Evolutionary conservation across 2,329 filamentous ascomycete species (phyloP).

Genomic region (Talaromyces sp.): DNA sequence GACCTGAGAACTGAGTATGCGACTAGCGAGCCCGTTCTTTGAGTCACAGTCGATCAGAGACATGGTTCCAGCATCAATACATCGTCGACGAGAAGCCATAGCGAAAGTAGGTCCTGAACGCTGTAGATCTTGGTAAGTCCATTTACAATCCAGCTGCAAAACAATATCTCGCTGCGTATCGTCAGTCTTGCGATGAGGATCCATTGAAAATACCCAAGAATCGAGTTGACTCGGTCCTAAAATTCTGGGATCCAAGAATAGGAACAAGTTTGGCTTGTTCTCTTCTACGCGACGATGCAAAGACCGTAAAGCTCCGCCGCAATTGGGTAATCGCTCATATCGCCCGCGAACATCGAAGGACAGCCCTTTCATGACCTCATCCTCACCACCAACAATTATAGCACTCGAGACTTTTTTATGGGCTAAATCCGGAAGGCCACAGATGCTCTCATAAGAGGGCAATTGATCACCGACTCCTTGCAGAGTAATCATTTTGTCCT

Average conservation of each 20-base stretch:
- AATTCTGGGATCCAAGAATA: constrained; percentile 58
- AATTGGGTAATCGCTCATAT: constrained; percentile 53
- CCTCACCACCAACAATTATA: constrained; percentile 40
- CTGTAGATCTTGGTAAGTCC: constrained; percentile 4
- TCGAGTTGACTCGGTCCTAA: constrained; percentile 49
- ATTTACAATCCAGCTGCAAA: constrained; percentile 28
- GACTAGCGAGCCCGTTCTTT: constrained; percentile 20
- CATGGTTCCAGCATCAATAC: constrained; percentile 19
- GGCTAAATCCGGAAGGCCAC: constrained; percentile 39
- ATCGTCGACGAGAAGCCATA: constrained; percentile 32
- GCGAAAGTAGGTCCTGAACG: constrained; percentile 19
- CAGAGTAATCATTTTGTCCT: constrained; percentile 33
- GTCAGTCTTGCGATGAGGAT: constrained; percentile 46
- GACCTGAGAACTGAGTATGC: constrained; percentile 21
- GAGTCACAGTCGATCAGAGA: not conserved
- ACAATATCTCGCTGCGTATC: constrained; percentile 47
- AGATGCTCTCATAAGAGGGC: constrained; percentile 38
- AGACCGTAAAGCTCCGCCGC: constrained; percentile 55
- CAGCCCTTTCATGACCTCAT: constrained; percentile 28
- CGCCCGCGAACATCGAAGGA: constrained; percentile 46
- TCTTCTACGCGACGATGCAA: constrained; percentile 48
- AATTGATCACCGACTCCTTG: constrained; percentile 32
- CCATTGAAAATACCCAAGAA: constrained; percentile 55
- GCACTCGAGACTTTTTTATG: constrained; percentile 45
- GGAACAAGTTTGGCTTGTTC: constrained; percentile 42